Base-by-base conservation (phyloP, 1,284 basidiomycete genomes). In the Naganishia cerealis region DNA sequence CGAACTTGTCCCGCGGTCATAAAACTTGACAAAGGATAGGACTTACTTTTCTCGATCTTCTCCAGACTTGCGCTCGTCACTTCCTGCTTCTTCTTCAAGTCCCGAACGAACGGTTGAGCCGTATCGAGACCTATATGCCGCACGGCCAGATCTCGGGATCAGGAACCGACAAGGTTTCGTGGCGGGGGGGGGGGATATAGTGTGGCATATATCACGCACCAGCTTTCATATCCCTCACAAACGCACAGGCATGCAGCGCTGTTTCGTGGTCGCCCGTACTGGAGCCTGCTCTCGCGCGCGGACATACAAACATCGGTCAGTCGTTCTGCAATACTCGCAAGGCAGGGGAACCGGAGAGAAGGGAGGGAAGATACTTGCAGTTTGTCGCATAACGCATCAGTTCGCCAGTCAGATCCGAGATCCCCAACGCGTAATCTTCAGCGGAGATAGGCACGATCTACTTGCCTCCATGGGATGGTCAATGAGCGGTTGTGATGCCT, bases 331-430 rank as follows among this genome's bases (percentile, higher is more conserved):
- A 13, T 15, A 7, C 24, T 46, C 39, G n/a, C 26, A 21, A 6
- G 40, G 13, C 6, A 18, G 43, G 43, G 13, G 15, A 46, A 42
- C 10, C 40, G 15, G 39, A 12, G 40, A 42, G 39, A 39, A 42
- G 13, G 21, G 5, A n/a, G 5, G 36, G 10, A 46, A 13, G 54
- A 15, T 18, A 67, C 77, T 63, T 62, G 77, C 76, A 75, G 70
- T 80, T 90, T 70, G 94, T 96, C 4, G 93, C 92, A 71, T 90
- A 90, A 43, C 95, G 86, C 95, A 98, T 98, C 71, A 92, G 86
- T 80, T 98, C 95, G 52, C 95, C 95, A 0, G 93, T 96, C 40
- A 99, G 83, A 78, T 99, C 95, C 1, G 92, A 93, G 38, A 97
- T 82, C 16, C 95, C 95, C 1, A 98, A 86, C 16, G 97, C 83